Evolutionary conservation across 805 yeast genomes (phyloP), one percentile per base, ranked within the genome.

Genomic region (Cyberlindnera petersonii): DNA sequence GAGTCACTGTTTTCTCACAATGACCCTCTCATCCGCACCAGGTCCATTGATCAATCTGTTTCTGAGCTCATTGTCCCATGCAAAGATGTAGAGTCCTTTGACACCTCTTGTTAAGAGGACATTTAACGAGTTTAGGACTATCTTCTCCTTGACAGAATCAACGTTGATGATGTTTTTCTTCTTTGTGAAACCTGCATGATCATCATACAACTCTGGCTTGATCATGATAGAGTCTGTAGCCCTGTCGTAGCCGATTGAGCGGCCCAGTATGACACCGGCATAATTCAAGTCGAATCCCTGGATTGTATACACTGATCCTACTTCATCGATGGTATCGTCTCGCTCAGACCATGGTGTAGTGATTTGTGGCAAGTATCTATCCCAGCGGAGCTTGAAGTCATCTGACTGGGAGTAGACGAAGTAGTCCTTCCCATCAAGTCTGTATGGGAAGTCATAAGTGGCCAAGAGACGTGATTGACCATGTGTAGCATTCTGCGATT

Each of bases 241-340:
- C 4, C 46, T 28, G 45, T 70, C 74, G 32, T 65, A 68, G 2
- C 63, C 67, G 8, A 70, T 54, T 6, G 70, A 64, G 37, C 70
- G 58, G 2, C 75, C 75, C 11, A 70, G 37, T 4, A 70, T 69
- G 0, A 70, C 69, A 31, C 69, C 74, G 3, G 72, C 72, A 46
- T 66, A 70, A 44, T 69, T 69, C 39, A 70, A 47, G 49, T 70
- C 75, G 46, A 69, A 70, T 1, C 75, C 75, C 50, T 69, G 75
- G 16, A 70, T 56, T 0, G 75, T 69, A 38, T 70, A 70, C 4
- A 69, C 74, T 16, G 72, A 66, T 0, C 75, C 75, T 28, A 69
- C 73, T 48, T 69, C 74, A 22, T 68, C 69, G 29, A 69, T 66
- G 1, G 72, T 67, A 31, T 69, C 73, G 0, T 56, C 54, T 26